These are phyloP conservation scores for Letharia lupina DNA, from an alignment of 495 filamentous ascomycete genomes.

Conservation along the genomic window DNA sequence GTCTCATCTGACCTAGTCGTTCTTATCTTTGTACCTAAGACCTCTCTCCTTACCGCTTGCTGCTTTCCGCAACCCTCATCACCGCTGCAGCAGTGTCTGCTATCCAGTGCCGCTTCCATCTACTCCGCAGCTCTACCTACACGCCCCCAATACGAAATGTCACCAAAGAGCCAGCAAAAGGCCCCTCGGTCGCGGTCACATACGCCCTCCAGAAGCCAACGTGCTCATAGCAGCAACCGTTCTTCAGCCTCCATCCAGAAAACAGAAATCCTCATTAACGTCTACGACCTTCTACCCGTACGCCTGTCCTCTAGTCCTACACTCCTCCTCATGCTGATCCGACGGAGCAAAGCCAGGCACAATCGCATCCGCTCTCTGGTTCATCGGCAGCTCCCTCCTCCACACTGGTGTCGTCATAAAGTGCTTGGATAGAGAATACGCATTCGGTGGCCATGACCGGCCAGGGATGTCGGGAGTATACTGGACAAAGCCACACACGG, in stretches of 20 bases:
- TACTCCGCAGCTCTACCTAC: no score
- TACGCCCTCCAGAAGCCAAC: neutral
- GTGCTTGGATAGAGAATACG: constrained; percentile 59
- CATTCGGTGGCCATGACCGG: constrained; percentile 69
- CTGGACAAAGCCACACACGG: constrained; percentile 58
- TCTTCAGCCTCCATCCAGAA: constrained; percentile 54
- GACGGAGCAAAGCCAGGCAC: constrained; percentile 47
- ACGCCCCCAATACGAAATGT: neutral
- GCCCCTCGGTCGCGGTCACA: neutral
- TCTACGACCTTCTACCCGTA: constrained; percentile 71
- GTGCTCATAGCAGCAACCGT: constrained; percentile 31
- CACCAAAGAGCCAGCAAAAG: neutral
- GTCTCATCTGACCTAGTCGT: neutral
- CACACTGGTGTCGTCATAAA: constrained; percentile 71
- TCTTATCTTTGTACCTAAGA: no score
- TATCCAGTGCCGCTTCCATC: neutral
- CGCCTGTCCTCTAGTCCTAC: constrained; percentile 20
- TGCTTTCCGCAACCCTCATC: no score
- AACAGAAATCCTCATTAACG: constrained; percentile 67
- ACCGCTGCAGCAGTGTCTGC: neutral
- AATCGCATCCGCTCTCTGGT: constrained; percentile 61
- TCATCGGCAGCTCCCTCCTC: constrained; percentile 59
- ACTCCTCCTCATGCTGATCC: constrained; percentile 2
- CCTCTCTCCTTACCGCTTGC: neutral
- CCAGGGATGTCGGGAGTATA: constrained; percentile 65